Base-by-base conservation (phyloP, 2,329 filamentous ascomycete species). In the Exophiala viscosa region DNA sequence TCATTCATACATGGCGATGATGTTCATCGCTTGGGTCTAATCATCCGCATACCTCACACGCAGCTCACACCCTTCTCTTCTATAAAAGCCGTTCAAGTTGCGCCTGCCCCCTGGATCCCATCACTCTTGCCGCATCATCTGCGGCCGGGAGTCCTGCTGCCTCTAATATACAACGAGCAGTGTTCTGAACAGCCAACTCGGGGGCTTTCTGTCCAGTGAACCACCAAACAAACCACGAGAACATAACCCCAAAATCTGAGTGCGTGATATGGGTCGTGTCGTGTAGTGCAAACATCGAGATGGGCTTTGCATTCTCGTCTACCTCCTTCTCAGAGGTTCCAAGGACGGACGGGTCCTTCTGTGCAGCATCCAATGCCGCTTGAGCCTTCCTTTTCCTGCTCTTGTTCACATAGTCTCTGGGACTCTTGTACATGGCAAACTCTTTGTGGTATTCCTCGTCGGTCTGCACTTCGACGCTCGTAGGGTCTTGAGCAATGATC, bases 181-280 rank as follows among this genome's bases (percentile, higher is more conserved):
- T 47, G 43, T 50, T 50, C 34, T 38, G 33, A 18, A 33, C 33
- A 2, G 41, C 52, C 52, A 44, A 18, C 35, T 62, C 60, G 7
- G 64, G 64, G 15, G 63, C 60, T n/a, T 60, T 72, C 0, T 73
- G 74, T 48, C 77, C 76, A 39, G 75, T 73, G 7, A 76, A 65
- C 41, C 72, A 72, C 44, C 70, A 73, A 7, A 74, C 76, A 1
- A 77, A 59, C 79, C 85, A 87, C 0, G 88, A 88, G 64, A 93
- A 93, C 18, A 95, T 70, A 15, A 92, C 72, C 20, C 87, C 89
- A 62, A 92, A 93, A 65, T 95, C 89, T 17, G 82, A 87, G 69
- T 93, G 89, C 52, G 81, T 88, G 18, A 93, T 77, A 66, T 95
- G 89, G 0, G 88, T 87, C 13, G 84, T 87, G 14, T 52, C 35